phyloP scores from a whole-genome alignment of 2,329 filamentous ascomycete genomes.

The Epichloe hybrida region DNA sequence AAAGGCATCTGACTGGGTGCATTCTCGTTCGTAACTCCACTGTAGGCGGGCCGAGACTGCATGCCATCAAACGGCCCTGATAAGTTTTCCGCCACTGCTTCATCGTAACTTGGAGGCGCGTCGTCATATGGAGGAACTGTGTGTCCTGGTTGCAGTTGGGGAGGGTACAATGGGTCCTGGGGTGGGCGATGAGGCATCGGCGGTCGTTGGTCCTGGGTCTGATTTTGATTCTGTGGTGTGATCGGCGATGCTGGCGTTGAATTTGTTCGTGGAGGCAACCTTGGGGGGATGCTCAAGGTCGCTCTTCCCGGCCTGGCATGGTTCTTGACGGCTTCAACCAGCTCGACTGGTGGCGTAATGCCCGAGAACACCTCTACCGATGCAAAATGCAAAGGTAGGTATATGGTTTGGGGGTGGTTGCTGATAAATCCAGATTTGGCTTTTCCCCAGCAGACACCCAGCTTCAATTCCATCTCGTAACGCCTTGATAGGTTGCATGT shows the following conservation, averaged over 20 bases:
- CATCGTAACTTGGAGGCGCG: constrained; percentile 89
- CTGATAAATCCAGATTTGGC: constrained; percentile 23
- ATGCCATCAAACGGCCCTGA: constrained; percentile 52
- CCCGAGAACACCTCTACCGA: constrained; percentile 72
- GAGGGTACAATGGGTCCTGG: constrained; percentile 42
- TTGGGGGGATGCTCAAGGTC: constrained; percentile 22
- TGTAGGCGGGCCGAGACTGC: constrained; percentile 51
- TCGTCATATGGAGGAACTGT: constrained; percentile 45
- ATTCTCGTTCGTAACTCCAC: constrained; percentile 48
- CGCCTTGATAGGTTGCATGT: constrained; percentile 75
- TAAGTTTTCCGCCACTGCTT: constrained; percentile 70
- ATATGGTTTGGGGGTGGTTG: constrained; percentile 45
- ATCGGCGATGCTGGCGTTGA: constrained; percentile 11
- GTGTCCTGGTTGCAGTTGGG: constrained; percentile 35
- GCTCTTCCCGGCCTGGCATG: constrained; percentile 24
- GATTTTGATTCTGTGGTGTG: constrained; percentile 10
- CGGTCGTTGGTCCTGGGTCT: constrained; percentile 3
- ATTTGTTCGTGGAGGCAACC: constrained; percentile 22
- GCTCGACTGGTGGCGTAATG: constrained; percentile 63
- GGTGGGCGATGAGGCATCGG: constrained; percentile 16
- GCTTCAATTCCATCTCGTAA: constrained; percentile 72
- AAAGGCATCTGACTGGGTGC: constrained; percentile 36
- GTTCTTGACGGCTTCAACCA: constrained; percentile 46
- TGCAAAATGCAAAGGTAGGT: constrained; percentile 65
- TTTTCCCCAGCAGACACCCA: constrained; percentile 64